A percentile compares a stretch with the other conserved stretches of the same genome.
These are phyloP conservation scores for Silene noctiflora DNA, from an alignment of 179 eudicot species.

Conservation along the genomic window DNA sequence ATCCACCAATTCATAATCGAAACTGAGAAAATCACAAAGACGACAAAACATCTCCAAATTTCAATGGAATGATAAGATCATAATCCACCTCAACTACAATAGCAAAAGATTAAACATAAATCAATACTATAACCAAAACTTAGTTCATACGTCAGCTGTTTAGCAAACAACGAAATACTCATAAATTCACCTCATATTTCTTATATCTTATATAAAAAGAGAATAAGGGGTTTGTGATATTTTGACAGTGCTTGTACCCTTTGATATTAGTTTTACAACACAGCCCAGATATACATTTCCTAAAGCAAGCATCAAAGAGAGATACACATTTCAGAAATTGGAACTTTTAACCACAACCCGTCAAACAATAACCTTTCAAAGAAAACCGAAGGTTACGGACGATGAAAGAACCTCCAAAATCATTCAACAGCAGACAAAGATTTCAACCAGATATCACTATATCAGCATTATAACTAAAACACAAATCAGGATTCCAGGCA, in stretches of 20 bases:
- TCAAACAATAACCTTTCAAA: not conserved
- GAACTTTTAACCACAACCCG: not conserved
- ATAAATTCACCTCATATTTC: not conserved
- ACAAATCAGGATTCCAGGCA: not conserved
- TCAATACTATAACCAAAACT: not conserved
- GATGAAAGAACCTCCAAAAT: slow-evolving; percentile 61
- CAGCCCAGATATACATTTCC: not conserved
- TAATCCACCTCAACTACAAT: not conserved
- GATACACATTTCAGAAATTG: not conserved
- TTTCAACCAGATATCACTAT: slow-evolving; percentile 41
- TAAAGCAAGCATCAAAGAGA: not conserved
- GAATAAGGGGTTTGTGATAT: too few relatives aligned
- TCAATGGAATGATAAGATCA: not conserved
- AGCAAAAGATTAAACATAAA: too few relatives aligned
- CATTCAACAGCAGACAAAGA: slow-evolving; percentile 67
- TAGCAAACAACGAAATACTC: too few relatives aligned
- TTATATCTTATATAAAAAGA: too few relatives aligned
- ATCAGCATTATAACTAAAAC: not conserved
- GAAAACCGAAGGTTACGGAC: not conserved
- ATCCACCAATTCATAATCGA: not conserved
- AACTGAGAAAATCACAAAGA: not conserved
- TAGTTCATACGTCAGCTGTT: not conserved
- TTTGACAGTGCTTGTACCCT: too few relatives aligned
- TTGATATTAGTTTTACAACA: not conserved
- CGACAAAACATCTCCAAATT: not conserved